These are phyloP conservation scores for Physcomitrellopsis africana DNA, from an alignment of 225 moss, liverwort and hornwort species.

Conservation along the genomic window DNA sequence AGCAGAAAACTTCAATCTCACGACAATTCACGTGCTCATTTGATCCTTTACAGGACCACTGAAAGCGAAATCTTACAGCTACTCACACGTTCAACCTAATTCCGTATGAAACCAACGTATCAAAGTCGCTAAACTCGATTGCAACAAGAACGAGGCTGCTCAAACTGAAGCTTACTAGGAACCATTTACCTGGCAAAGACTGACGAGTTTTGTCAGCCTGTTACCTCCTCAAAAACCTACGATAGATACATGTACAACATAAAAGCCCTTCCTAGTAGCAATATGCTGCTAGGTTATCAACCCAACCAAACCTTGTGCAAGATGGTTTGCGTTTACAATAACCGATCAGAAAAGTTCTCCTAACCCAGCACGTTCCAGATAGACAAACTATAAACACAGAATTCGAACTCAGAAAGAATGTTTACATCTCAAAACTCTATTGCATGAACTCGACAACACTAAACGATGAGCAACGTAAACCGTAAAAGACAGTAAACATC, in stretches of 20 bases:
- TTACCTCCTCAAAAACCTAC: constrained; percentile 23
- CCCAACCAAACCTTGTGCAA: constrained; percentile 24
- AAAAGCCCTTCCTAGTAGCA: background rate
- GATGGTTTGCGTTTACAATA: background rate
- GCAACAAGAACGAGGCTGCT: background rate
- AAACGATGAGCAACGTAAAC: background rate
- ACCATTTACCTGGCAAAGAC: constrained; percentile 27
- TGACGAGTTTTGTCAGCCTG: constrained; percentile 21
- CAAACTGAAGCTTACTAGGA: background rate
- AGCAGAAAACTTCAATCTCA: background rate
- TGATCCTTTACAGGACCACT: background rate
- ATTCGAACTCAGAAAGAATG: constrained; percentile 16
- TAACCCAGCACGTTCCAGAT: constrained; percentile 28
- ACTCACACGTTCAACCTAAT: constrained; percentile 28
- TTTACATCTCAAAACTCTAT: background rate
- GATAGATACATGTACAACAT: background rate
- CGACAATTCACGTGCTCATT: constrained; percentile 6
- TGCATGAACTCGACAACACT: background rate
- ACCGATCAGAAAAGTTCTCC: constrained; percentile 20
- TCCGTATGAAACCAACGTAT: background rate
- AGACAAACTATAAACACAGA: background rate
- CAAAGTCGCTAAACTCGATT: background rate
- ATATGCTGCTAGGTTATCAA: constrained; percentile 12
- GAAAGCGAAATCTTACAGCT: constrained; percentile 12
- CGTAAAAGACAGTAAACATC: background rate